Conservation (phyloP, 208 protist species). For the Trypanosoma avium region DNA sequence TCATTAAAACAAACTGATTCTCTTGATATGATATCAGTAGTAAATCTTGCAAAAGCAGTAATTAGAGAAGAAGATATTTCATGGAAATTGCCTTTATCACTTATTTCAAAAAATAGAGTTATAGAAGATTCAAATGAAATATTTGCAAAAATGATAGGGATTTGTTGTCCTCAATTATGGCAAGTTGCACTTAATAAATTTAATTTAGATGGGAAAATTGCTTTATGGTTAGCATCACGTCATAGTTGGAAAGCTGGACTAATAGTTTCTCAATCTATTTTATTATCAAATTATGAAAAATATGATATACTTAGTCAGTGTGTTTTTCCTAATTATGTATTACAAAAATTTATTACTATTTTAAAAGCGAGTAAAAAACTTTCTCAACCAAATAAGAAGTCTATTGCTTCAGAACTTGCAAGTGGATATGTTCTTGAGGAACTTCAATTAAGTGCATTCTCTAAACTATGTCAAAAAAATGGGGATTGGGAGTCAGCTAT, state of each 20-base stretch:
- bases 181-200: slow-evolving; percentile 33
- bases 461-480: slow-evolving; percentile 40
- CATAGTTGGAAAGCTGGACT: slow-evolving; percentile 50
- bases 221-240: slow-evolving; percentile 52
- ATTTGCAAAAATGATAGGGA: slow-evolving; percentile 48
- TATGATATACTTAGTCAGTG: slow-evolving; percentile 45
- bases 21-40: slow-evolving; percentile 9
- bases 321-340: slow-evolving; percentile 17
- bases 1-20: neutral
- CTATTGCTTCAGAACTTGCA: slow-evolving; percentile 47
- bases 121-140: slow-evolving; percentile 43
- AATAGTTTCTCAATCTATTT: slow-evolving; percentile 6
- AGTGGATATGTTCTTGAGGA: slow-evolving; percentile 56
- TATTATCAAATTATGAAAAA: slow-evolving; percentile 10
- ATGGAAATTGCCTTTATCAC: slow-evolving; percentile 33
- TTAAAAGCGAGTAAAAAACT: slow-evolving; percentile 19
- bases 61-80: slow-evolving; percentile 23
- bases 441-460: slow-evolving; percentile 55
- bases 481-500: slow-evolving; percentile 54
- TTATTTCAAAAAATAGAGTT: slow-evolving; percentile 30
- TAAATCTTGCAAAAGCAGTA: slow-evolving; percentile 24
- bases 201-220: slow-evolving; percentile 7
- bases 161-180: slow-evolving; percentile 52
- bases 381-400: slow-evolving; percentile 15
- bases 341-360: slow-evolving; percentile 26